Conservation (phyloP, 768 basidiomycete genomes). For the Termitomyces heimii region DNA sequence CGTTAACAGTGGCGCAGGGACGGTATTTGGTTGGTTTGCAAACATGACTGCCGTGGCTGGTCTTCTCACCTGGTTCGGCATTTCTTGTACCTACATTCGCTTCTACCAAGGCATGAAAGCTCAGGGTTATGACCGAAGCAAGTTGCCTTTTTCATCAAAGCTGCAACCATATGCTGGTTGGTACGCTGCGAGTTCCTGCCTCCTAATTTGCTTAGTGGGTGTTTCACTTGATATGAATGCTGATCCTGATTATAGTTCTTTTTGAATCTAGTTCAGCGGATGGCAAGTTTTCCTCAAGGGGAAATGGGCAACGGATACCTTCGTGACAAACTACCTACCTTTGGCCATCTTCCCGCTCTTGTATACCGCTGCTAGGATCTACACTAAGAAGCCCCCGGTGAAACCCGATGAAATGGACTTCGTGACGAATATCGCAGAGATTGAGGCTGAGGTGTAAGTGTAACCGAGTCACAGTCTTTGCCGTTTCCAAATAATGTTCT, state of each 20-base stretch:
- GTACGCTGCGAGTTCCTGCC: constrained; percentile 35
- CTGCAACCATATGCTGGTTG: constrained; percentile 76
- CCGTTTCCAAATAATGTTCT: not conserved
- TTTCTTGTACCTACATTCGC: constrained; percentile 70
- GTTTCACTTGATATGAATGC: not conserved
- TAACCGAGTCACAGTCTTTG: not conserved
- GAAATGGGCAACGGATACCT: constrained; percentile 48
- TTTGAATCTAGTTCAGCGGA: constrained; percentile 33
- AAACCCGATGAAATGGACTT: constrained; percentile 80
- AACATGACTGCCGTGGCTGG: constrained; percentile 68
- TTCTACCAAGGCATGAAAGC: constrained; percentile 80
- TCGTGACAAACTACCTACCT: constrained; percentile 82
- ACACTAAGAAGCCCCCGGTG: constrained; percentile 41
- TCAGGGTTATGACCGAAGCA: constrained; percentile 70
- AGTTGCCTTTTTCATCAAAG: constrained; percentile 62
- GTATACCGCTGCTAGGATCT: constrained; percentile 54
- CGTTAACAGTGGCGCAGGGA: constrained; percentile 54
- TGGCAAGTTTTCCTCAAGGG: constrained; percentile 36
- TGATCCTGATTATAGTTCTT: not conserved
- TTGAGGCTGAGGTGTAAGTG: constrained; percentile 57
- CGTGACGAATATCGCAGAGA: constrained; percentile 57
- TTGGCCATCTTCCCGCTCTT: constrained; percentile 68
- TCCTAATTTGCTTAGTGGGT: constrained; percentile 61
- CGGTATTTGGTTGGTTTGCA: constrained; percentile 76
- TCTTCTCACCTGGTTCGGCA: constrained; percentile 81